Conservation (phyloP, 805 yeast species). For the Ogataea methylovora region DNA sequence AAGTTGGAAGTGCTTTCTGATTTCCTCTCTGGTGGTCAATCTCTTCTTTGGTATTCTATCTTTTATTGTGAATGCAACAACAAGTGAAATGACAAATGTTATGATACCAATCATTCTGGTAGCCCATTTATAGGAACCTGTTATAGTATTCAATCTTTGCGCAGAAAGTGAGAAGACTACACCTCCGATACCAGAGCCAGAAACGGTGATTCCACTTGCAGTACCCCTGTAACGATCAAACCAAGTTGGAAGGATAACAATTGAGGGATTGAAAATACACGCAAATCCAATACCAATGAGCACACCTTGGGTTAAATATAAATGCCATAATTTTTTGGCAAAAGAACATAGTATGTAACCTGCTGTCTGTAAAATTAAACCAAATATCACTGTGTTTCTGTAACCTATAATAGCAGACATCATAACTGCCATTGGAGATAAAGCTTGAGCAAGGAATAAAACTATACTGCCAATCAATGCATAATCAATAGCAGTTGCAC, state of each 20-base stretch:
- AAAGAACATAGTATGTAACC: conserved; percentile 38
- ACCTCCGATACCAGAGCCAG: conserved; percentile 39
- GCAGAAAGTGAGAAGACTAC: conserved; percentile 26
- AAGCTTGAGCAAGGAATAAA: conserved; percentile 15
- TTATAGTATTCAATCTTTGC: conserved; percentile 27
- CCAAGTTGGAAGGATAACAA: conserved; percentile 46
- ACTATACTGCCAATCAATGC: conserved; percentile 56
- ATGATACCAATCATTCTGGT: conserved; percentile 34
- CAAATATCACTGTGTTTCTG: conserved; percentile 21
- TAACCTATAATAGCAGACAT: conserved; percentile 15
- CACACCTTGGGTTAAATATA: conserved; percentile 48
- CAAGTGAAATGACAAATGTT: conserved; percentile 24
- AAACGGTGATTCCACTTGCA: conserved; percentile 29
- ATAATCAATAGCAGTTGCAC: conserved; percentile 46
- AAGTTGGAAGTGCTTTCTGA: conserved; percentile 10
- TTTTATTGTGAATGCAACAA: conserved; percentile 43
- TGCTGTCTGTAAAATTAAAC: conserved; percentile 32
- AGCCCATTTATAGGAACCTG: conserved; percentile 28
- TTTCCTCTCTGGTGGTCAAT: conserved; percentile 9
- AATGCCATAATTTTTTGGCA: conserved; percentile 38
- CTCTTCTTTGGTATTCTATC: conserved; percentile 27
- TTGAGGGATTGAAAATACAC: conserved; percentile 40
- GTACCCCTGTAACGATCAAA: conserved; percentile 38
- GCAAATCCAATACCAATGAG: conserved; percentile 44
- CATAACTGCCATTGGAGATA: conserved; percentile 17